Conservation (phyloP, 2,329 filamentous ascomycete species). For the Phyllosticta ampelicida region DNA sequence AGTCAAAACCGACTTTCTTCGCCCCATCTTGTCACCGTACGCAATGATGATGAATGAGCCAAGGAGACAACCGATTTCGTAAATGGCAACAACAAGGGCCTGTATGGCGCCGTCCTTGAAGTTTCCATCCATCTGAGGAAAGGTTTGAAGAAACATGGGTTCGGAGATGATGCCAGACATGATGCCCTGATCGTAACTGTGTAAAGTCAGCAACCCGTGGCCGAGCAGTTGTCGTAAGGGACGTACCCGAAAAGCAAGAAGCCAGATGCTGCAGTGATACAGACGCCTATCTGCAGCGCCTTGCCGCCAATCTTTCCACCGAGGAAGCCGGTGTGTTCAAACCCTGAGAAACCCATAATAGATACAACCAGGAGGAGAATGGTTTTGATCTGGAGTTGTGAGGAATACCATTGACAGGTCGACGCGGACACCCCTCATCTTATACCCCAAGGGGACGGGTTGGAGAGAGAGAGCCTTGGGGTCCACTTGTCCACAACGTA, state of each 20-base stretch:
- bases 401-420: neutral
- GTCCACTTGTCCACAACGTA: conserved; percentile 4
- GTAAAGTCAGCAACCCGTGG: neutral
- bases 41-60: conserved; percentile 30
- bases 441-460: conserved; percentile 1
- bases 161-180: conserved; percentile 33
- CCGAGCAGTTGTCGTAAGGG: neutral
- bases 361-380: neutral
- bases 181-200: conserved; percentile 19
- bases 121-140: conserved; percentile 29
- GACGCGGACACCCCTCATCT: neutral
- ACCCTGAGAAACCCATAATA: conserved; percentile 8
- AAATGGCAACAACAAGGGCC: conserved; percentile 41
- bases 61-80: conserved; percentile 38
- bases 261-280: conserved; percentile 36
- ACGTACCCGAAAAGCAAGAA: conserved; percentile 40
- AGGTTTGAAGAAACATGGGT: conserved; percentile 23
- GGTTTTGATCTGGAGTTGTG: neutral
- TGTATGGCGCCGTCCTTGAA: conserved; percentile 25
- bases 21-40: conserved; percentile 32
- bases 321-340: conserved; percentile 7
- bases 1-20: conserved; percentile 32
- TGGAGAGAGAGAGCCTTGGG: neutral
- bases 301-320: conserved; percentile 14
- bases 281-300: conserved; percentile 23